Evolutionary conservation across 768 basidiomycete species (phyloP).

Genomic region (Leccinum subgranulosum): DNA sequence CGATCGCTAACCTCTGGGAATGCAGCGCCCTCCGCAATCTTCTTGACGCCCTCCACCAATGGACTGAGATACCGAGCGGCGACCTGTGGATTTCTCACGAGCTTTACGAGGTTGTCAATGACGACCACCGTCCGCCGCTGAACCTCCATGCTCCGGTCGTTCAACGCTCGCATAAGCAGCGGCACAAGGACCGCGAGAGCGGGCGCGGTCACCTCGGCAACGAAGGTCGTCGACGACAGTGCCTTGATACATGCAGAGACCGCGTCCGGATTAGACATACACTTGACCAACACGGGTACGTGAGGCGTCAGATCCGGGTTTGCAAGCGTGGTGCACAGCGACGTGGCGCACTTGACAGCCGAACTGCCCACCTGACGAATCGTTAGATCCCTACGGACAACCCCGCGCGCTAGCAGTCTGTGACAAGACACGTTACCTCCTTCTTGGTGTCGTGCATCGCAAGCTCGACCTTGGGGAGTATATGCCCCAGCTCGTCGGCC

Average conservation of each 20-base stretch:
- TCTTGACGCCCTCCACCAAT: slow-evolving; percentile 87
- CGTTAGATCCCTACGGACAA: slow-evolving; percentile 8
- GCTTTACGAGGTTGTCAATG: slow-evolving; percentile 94
- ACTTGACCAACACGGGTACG: slow-evolving; percentile 85
- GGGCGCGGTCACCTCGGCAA: slow-evolving; percentile 95
- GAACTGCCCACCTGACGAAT: slow-evolving; percentile 69
- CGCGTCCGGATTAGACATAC: slow-evolving; percentile 87
- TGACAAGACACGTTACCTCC: slow-evolving; percentile 63
- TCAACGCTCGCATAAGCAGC: slow-evolving; percentile 83
- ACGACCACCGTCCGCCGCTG: slow-evolving; percentile 93
- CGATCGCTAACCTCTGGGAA: slow-evolving; percentile 78
- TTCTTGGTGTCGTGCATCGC: slow-evolving; percentile 97
- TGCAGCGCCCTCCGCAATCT: slow-evolving; percentile 85
- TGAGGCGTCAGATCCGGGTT: slow-evolving; percentile 92
- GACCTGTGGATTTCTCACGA: slow-evolving; percentile 86
- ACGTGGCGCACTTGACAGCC: slow-evolving; percentile 85
- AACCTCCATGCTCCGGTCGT: slow-evolving; percentile 95
- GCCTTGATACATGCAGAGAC: slow-evolving; percentile 94
- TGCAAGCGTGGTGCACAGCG: slow-evolving; percentile 85
- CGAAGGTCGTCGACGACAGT: slow-evolving; percentile 92
- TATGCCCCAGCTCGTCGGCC: slow-evolving; percentile 75
- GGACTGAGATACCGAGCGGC: slow-evolving; percentile 86
- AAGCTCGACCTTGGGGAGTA: slow-evolving; percentile 81
- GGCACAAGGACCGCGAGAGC: slow-evolving; percentile 95
- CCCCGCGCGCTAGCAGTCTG: slow-evolving; percentile 14